A percentile compares a stretch with the other conserved stretches of the same genome.
Conservation (phyloP, 768 basidiomycete species). For the Harrya chromipes region DNA sequence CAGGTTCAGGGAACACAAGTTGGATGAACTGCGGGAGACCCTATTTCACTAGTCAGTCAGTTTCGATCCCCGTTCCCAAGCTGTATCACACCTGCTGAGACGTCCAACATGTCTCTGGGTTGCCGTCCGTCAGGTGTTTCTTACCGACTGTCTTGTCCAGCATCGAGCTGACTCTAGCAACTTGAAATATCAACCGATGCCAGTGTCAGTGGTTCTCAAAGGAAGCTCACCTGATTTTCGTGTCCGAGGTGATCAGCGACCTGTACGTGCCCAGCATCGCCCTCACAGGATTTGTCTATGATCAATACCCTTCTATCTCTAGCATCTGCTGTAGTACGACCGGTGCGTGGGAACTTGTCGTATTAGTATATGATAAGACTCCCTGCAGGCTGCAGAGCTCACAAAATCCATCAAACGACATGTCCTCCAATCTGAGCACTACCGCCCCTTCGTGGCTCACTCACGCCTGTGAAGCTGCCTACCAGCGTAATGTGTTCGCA, state of each 20-base stretch:
- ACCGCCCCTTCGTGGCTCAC: slow-evolving; percentile 17
- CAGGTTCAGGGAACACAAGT: slow-evolving; percentile 48
- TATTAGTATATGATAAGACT: neutral
- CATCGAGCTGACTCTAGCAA: slow-evolving; percentile 70
- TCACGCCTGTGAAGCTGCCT: slow-evolving; percentile 5
- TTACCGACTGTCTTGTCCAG: slow-evolving; percentile 72
- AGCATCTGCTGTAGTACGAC: slow-evolving; percentile 1
- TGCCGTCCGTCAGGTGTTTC: slow-evolving; percentile 65
- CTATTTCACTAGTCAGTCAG: slow-evolving; percentile 36
- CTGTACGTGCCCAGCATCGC: slow-evolving; percentile 21
- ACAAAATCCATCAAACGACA: neutral
- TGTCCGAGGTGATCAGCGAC: slow-evolving; percentile 23
- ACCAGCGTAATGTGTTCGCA: slow-evolving; percentile 31
- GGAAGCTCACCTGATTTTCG: slow-evolving; percentile 38
- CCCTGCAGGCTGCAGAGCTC: neutral
- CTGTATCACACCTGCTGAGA: slow-evolving; percentile 60
- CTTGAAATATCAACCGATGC: slow-evolving; percentile 5
- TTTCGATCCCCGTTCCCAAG: neutral
- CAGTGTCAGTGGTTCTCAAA: slow-evolving; percentile 21
- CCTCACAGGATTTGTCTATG: neutral
- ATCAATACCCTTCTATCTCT: neutral
- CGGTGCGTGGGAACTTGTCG: slow-evolving; percentile 17
- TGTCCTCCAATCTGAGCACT: slow-evolving; percentile 6
- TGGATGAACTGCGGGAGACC: slow-evolving; percentile 77
- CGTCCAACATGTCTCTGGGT: slow-evolving; percentile 81